Percentiles rank a stretch among this genome's conserved stretches.
phyloP scores from a whole-genome alignment of 306 rosid genomes.

The Adenanthera pavonina region DNA sequence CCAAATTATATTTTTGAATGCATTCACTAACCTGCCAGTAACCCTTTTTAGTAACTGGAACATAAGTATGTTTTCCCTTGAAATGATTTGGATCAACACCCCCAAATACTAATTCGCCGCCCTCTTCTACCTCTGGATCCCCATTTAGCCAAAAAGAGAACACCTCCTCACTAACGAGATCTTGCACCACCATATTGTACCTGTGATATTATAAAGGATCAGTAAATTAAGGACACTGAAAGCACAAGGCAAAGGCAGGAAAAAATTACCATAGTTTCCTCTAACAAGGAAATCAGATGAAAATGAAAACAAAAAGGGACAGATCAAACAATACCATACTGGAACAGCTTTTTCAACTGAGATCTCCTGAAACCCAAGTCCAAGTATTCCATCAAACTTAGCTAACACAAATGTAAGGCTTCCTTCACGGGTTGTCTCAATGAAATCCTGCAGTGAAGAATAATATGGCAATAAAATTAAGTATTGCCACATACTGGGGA shows the following conservation, averaged over 20 bases:
- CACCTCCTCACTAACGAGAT: conserved; percentile 66
- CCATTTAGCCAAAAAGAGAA: conserved; percentile 94
- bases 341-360: conserved; percentile 77
- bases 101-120: conserved; percentile 86
- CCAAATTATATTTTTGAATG: neutral
- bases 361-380: conserved; percentile 94
- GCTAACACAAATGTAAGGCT: conserved; percentile 70
- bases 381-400: conserved; percentile 85
- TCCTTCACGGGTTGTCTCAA: conserved; percentile 81
- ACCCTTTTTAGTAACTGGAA: conserved; percentile 80
- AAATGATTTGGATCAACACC: conserved; percentile 75
- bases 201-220: conserved; percentile 51
- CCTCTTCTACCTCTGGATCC: conserved; percentile 54
- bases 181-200: conserved; percentile 76
- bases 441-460: conserved; percentile 67
- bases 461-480: neutral
- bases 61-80: conserved; percentile 78
- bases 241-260: conserved; percentile 12
- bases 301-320: conserved; percentile 18
- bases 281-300: conserved; percentile 6
- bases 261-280: neutral
- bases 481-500: conserved; percentile 28
- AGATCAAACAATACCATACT: conserved; percentile 62
- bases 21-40: conserved; percentile 79
- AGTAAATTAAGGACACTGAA: conserved; percentile 12